Conservation (phyloP, 2,329 filamentous ascomycete species). For the Talaromyces amestolkiae region DNA sequence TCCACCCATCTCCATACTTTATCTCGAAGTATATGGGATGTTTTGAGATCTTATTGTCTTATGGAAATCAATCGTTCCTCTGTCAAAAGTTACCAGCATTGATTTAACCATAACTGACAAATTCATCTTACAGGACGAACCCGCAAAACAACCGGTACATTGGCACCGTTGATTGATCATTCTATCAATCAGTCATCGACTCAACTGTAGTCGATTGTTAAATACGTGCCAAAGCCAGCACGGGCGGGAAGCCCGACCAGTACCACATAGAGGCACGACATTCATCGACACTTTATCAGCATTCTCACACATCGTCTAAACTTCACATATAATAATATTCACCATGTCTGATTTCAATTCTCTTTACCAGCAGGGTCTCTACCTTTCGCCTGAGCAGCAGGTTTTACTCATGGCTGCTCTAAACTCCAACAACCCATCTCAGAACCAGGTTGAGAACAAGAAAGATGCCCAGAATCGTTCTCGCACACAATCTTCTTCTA, state of each 20-base stretch:
- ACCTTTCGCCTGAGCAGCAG: constrained; percentile 74
- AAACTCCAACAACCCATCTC: constrained; percentile 62
- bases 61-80: background rate
- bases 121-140: background rate
- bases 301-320: background rate
- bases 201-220: constrained; percentile 5
- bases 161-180: background rate
- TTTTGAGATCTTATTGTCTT: background rate
- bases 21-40: no score
- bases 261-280: background rate
- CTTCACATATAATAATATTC: background rate
- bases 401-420: constrained; percentile 72
- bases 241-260: constrained; percentile 36
- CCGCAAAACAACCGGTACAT: background rate
- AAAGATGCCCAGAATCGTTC: background rate
- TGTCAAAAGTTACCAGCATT: background rate
- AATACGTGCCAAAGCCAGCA: constrained; percentile 22
- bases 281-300: background rate
- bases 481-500: constrained; percentile 15
- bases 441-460: constrained; percentile 29
- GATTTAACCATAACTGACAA: background rate
- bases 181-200: background rate
- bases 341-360: constrained; percentile 41
- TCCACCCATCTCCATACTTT: background rate
- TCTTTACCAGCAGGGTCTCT: constrained; percentile 56